Evolutionary conservation across 1,284 basidiomycete species (phyloP).

Genomic region (Microstroma glucosiphilum): DNA sequence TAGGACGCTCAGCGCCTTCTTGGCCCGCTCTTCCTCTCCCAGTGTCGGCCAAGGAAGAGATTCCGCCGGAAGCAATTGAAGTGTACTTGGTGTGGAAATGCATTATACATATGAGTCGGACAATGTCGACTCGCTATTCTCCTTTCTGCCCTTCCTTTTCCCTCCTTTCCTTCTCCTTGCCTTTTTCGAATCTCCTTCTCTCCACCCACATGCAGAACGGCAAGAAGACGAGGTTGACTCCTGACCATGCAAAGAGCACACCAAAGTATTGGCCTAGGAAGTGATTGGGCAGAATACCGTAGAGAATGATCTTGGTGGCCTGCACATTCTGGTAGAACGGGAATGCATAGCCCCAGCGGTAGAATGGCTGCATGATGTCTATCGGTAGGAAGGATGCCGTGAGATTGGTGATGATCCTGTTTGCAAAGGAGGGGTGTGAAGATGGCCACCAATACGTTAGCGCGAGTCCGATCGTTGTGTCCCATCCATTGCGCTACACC

Average conservation of each 20-base stretch:
- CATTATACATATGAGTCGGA: too few relatives aligned
- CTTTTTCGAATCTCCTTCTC: constrained; percentile 9
- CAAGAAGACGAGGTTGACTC: not conserved
- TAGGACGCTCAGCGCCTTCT: too few relatives aligned
- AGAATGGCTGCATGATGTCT: constrained; percentile 10
- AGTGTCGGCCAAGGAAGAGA: too few relatives aligned
- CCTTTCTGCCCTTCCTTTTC: too few relatives aligned
- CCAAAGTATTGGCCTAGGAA: constrained; percentile 14
- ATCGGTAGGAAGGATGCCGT: constrained; percentile 13
- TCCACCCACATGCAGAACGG: constrained; percentile 2
- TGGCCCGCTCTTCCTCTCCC: too few relatives aligned
- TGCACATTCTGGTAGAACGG: constrained; percentile 9
- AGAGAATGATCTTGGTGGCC: constrained; percentile 12
- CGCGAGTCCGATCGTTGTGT: too few relatives aligned
- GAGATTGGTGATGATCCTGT: constrained; percentile 10
- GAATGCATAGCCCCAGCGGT: constrained; percentile 10
- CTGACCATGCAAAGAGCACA: constrained; percentile 8
- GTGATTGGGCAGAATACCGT: constrained; percentile 9
- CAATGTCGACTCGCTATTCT: too few relatives aligned
- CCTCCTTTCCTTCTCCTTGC: constrained; percentile 7
- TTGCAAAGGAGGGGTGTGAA: too few relatives aligned
- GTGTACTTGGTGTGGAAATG: too few relatives aligned
- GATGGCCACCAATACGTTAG: too few relatives aligned
- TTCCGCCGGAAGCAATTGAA: too few relatives aligned
- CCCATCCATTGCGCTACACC: too few relatives aligned